Percentiles rank a stretch among this genome's conserved stretches.
phyloP scores from a whole-genome alignment of 2,329 filamentous ascomycete genomes.

The Fusarium cicatricum region DNA sequence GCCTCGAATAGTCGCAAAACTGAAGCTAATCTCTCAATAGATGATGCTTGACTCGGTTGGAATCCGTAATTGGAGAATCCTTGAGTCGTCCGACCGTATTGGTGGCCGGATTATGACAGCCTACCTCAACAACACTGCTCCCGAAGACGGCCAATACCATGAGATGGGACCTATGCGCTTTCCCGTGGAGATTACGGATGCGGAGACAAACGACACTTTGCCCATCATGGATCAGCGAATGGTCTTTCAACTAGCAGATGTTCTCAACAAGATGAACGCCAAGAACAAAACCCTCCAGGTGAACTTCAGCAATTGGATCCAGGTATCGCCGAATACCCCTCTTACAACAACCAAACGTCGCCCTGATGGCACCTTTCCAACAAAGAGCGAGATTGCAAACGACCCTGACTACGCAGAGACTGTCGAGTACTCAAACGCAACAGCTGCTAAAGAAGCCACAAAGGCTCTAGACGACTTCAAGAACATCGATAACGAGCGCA shows the following conservation, averaged over 20 bases:
- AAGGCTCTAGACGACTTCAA: constrained; percentile 41
- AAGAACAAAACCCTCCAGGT: constrained; percentile 57
- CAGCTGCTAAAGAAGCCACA: constrained; percentile 34
- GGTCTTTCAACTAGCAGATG: constrained; percentile 69
- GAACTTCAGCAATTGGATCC: constrained; percentile 70
- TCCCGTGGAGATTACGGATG: constrained; percentile 60
- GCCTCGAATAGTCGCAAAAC: neutral
- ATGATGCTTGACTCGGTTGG: constrained; percentile 54
- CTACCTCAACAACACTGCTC: constrained; percentile 50
- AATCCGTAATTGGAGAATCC: constrained; percentile 54
- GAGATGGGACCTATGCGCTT: constrained; percentile 74
- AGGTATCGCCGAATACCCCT: constrained; percentile 41
- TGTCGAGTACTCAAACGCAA: constrained; percentile 37
- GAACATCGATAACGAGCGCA: constrained; percentile 31
- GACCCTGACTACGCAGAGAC: constrained; percentile 28
- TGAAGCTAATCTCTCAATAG: constrained; percentile 1
- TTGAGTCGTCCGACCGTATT: constrained; percentile 51
- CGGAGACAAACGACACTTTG: constrained; percentile 61
- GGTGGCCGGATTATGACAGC: constrained; percentile 54
- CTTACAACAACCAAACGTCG: constrained; percentile 37
- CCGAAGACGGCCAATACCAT: constrained; percentile 32
- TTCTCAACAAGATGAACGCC: constrained; percentile 67
- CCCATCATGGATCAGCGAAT: constrained; percentile 70
- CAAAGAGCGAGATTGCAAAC: constrained; percentile 35
- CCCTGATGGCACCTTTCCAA: constrained; percentile 41